A percentile compares a stretch with the other conserved stretches of the same genome.
phyloP scores from a whole-genome alignment of 345 rosid genomes.

The Capsella bursapastoris region DNA sequence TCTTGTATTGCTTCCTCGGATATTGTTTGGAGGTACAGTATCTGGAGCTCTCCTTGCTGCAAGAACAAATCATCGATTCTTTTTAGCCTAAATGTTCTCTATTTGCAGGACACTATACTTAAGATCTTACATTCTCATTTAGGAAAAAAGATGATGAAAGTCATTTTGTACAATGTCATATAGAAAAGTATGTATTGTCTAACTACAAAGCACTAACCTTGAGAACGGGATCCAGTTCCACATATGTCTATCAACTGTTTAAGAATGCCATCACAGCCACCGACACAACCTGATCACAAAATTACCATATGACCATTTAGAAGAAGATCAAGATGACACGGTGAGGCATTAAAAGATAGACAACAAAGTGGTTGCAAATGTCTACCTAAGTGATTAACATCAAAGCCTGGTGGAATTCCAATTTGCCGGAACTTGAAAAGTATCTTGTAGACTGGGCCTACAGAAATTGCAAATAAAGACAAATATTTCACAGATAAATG shows the following conservation, averaged over 20 bases:
- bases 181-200: constrained; percentile 4
- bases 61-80: constrained; percentile 31
- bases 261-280: constrained; percentile 87
- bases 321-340: background rate
- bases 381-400: constrained; percentile 73
- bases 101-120: background rate
- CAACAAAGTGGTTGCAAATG: constrained; percentile 17
- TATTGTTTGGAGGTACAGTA: constrained; percentile 50
- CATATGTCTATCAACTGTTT: constrained; percentile 84
- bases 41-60: constrained; percentile 66
- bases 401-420: constrained; percentile 91
- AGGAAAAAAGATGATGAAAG: background rate
- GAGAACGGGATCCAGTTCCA: constrained; percentile 88
- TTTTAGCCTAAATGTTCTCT: constrained; percentile 10
- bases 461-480: constrained; percentile 14
- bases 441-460: constrained; percentile 86
- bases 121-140: constrained; percentile 9
- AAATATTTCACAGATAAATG: background rate
- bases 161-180: background rate
- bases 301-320: constrained; percentile 3
- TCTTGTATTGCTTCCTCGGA: constrained; percentile 61
- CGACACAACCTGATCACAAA: constrained; percentile 73
- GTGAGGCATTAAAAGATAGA: constrained; percentile 9
- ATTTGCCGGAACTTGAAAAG: constrained; percentile 91
- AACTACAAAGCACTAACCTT: constrained; percentile 56